Base-by-base conservation (phyloP, 139 green algal species). In the Coccomyxa sp. region DNA sequence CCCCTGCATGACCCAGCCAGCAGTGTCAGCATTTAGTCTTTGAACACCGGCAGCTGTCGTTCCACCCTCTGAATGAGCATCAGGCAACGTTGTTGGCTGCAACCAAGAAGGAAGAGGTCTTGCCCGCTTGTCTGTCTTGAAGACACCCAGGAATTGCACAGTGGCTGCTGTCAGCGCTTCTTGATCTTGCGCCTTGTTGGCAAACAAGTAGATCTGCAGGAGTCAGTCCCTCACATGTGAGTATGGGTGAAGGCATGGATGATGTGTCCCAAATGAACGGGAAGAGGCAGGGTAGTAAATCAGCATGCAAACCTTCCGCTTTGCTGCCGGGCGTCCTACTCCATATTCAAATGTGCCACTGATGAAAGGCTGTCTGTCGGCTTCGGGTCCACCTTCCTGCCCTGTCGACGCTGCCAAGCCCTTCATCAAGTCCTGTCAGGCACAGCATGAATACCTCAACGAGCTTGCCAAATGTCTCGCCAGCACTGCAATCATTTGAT, bases 271-370 rank as follows among this genome's bases (percentile, higher is more conserved):
- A n/a, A 7, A 11, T 51, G 38, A 11, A 51, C 38, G 38, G 38
- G 38, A 51, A 7, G 38, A 7, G 38, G 38, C 38, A 51, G 38
- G 38, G 38, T 7, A 78, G 14, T n/a, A 85, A 85, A 30, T n/a
- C n/a, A n/a, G n/a, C n/a, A 85, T 38, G 75, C 83, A 81, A 45
- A 88, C 85, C 18, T 76, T 82, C 17, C 85, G 81, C 77, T 82
- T 59, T 27, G 76, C 81, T 25, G 85, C 85, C 17, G 80, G 78
- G 30, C 82, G 77, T n/a, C 84, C 82, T 10, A 76, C 68, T 13
- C 79, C 82, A n/a, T 89, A 86, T 80, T 88, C 84, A 67, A 88
- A 88, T 3, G 79, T 88, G 76, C 84, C 84, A 23, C 60, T 82
- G 84, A 88, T 75, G 60, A 83, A 83, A 23, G 80, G 80, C 66